phyloP scores from a whole-genome alignment of 768 basidiomycete species.

The Phallus indusiatus region DNA sequence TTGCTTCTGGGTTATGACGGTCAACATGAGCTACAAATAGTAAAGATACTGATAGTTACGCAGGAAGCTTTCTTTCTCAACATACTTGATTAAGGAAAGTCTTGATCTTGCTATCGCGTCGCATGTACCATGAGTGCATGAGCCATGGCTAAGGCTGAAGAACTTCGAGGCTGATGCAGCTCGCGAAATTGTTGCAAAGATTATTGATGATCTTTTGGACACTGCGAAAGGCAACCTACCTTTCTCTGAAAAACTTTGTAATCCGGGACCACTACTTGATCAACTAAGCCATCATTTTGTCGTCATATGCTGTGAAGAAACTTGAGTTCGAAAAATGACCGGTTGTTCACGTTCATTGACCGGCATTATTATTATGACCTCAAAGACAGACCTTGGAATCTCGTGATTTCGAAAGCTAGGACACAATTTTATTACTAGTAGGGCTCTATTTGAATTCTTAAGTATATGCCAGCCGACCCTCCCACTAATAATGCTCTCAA shows the following conservation, averaged over 20 bases:
- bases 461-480: slow-evolving; percentile 87
- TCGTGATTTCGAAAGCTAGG: slow-evolving; percentile 82
- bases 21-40: too few species aligned
- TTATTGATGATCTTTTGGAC: slow-evolving; percentile 59
- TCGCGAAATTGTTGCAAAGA: slow-evolving; percentile 45
- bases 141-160: slow-evolving; percentile 58
- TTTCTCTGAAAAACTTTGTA: slow-evolving; percentile 30
- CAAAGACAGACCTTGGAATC: slow-evolving; percentile 60
- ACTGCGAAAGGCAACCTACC: slow-evolving; percentile 42
- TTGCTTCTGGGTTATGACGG: slow-evolving; percentile 97
- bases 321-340: slow-evolving; percentile 84
- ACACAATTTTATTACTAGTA: slow-evolving; percentile 80
- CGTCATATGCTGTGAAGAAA: slow-evolving; percentile 81
- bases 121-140: slow-evolving; percentile 58
- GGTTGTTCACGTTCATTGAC: too few species aligned
- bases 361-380: slow-evolving; percentile 78
- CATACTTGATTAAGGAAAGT: slow-evolving; percentile 61
- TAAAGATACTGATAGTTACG: too few species aligned
- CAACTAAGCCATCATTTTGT: slow-evolving; percentile 78
- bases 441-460: slow-evolving; percentile 85
- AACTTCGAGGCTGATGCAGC: slow-evolving; percentile 55
- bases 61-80: slow-evolving; percentile 55
- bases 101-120: slow-evolving; percentile 38
- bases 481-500: slow-evolving; percentile 71
- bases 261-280: slow-evolving; percentile 61